Percentiles rank a stretch among this genome's conserved stretches.
Conservation (phyloP, 1,284 basidiomycete species). For the Amylostereum areolatum region DNA sequence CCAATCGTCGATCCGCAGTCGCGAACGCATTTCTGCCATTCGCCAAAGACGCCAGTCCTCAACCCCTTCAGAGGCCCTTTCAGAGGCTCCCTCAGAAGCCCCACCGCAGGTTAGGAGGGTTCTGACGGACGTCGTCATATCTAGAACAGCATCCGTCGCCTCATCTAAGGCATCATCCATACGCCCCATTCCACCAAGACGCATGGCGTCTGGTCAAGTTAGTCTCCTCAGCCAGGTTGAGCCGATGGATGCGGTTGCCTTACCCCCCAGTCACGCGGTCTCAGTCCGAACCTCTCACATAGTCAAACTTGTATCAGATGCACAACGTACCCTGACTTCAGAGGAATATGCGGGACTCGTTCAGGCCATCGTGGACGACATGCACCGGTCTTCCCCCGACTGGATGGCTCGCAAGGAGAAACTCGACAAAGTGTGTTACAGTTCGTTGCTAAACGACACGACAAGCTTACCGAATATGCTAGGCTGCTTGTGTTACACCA, state of each 20-base stretch:
- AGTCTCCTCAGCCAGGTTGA: neutral
- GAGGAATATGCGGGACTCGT: conserved; percentile 15
- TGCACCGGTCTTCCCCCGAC: conserved; percentile 54
- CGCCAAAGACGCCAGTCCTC: neutral
- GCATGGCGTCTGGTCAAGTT: neutral
- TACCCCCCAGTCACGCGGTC: conserved; percentile 1
- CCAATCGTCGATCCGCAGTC: neutral
- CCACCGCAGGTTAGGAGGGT: neutral
- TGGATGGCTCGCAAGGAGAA: conserved; percentile 47
- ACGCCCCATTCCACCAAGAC: neutral
- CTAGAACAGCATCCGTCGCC: neutral
- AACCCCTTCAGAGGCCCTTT: neutral
- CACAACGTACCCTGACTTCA: neutral
- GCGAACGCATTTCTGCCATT: neutral
- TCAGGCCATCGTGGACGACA: conserved; percentile 30
- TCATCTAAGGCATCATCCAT: neutral
- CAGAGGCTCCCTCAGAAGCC: neutral
- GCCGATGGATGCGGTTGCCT: neutral
- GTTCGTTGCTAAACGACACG: no score
- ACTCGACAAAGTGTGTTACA: no score
- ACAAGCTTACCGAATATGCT: no score
- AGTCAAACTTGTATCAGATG: conserved; percentile 14
- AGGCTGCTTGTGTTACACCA: no score
- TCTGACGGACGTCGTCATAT: no score
- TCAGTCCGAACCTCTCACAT: conserved; percentile 13